A percentile compares a stretch with the other conserved stretches of the same genome.
Conservation (phyloP, 805 yeast genomes). For the Huiozyma naganishii region DNA sequence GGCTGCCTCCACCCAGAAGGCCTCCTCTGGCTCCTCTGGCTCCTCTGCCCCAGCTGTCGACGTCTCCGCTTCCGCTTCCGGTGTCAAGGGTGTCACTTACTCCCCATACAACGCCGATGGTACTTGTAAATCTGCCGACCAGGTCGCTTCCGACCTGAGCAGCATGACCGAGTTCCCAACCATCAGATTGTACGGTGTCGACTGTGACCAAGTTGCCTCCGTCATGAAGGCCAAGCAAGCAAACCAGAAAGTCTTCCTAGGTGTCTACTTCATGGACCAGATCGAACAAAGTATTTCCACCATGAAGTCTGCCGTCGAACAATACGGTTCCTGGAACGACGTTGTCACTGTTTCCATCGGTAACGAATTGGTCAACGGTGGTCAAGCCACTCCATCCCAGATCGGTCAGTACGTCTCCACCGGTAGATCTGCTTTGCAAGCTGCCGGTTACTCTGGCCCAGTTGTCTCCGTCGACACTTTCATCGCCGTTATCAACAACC, state of each 20-base stretch:
- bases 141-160: constrained; percentile 51
- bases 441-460: constrained; percentile 85
- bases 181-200: constrained; percentile 79
- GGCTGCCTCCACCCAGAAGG: constrained; percentile 14
- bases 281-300: constrained; percentile 44
- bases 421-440: constrained; percentile 60
- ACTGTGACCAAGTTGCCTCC: constrained; percentile 68
- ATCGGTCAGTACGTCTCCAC: constrained; percentile 49
- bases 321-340: constrained; percentile 70
- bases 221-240: constrained; percentile 56
- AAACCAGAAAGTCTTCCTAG: constrained; percentile 63
- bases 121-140: constrained; percentile 50
- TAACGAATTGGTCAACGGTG: constrained; percentile 93
- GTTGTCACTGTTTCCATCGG: constrained; percentile 78
- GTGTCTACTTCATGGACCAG: constrained; percentile 51
- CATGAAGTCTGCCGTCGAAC: constrained; percentile 47
- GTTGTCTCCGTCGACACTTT: constrained; percentile 95
- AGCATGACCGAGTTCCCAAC: constrained; percentile 41
- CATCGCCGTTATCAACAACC: constrained; percentile 91
- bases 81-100: constrained; percentile 67
- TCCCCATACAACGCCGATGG: constrained; percentile 68
- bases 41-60: constrained; percentile 28
- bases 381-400: constrained; percentile 63
- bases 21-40: constrained; percentile 20
- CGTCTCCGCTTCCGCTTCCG: constrained; percentile 33